Evolutionary conservation across 352 stramenopile species (phyloP).

Genomic region (Bremia lactucae): DNA sequence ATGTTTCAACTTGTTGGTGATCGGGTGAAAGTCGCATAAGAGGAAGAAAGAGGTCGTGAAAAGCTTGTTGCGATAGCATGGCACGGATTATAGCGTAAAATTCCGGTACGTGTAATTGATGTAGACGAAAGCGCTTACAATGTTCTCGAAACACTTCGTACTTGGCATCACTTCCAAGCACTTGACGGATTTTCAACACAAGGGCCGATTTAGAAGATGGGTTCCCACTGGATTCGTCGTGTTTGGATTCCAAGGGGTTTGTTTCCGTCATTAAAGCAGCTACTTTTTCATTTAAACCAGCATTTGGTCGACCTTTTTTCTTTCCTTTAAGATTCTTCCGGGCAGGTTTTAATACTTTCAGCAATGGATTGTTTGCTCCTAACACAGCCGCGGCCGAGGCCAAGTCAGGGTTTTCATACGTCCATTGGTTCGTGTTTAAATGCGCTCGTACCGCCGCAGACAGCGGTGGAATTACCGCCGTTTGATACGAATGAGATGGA

Average conservation of each 20-base stretch:
- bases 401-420: constrained; percentile 53
- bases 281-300: constrained; percentile 47
- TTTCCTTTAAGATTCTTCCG: constrained; percentile 64
- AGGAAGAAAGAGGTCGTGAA: constrained; percentile 59
- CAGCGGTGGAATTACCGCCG: constrained; percentile 53
- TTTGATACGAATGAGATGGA: constrained; percentile 38
- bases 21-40: constrained; percentile 69
- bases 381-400: constrained; percentile 51
- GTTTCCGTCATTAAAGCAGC: constrained; percentile 4
- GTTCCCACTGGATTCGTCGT: too few species aligned
- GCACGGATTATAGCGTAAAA: constrained; percentile 68
- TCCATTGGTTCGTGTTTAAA: constrained; percentile 57
- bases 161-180: constrained; percentile 67
- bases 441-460: constrained; percentile 65
- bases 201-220: constrained; percentile 61
- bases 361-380: constrained; percentile 70
- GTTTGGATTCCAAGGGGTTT: too few species aligned
- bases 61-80: constrained; percentile 57
- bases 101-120: constrained; percentile 39
- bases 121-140: constrained; percentile 59
- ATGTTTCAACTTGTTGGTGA: constrained; percentile 45
- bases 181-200: constrained; percentile 67
- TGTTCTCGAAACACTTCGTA: constrained; percentile 76
- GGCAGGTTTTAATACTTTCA: constrained; percentile 65
- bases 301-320: constrained; percentile 22